Evolutionary conservation across 257 asterid species (phyloP), one percentile per base, ranked within the genome.

Genomic region (Scutellaria baicalensis): DNA sequence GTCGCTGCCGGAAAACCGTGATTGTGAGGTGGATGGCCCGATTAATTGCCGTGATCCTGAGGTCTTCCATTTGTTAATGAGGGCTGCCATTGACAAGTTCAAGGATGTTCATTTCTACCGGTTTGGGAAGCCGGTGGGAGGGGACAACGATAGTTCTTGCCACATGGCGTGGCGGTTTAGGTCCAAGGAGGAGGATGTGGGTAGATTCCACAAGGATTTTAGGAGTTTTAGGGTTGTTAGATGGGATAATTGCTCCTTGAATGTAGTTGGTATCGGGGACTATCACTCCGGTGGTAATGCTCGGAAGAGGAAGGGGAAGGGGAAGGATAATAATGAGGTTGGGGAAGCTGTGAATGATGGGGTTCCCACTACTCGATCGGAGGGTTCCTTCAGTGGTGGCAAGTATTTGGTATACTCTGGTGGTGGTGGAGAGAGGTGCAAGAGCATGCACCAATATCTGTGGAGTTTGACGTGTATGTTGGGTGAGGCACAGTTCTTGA

Each of bases 141-240:
- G 99, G 33, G 73, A 81, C 23, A 81, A 84, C 12, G 85, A 77
- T 20, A 81, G 56, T 18, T 83, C 92, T 16, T 93, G 99, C 72
- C 96, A 93, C 79, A 91, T 93, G 97, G 95, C 96, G 2, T 93
- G 97, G 97, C 73, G 96, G 68, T 93, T 84, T 76, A 84, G 89
- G 88, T 88, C 91, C 0, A 89, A 91, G 64, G 89, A 89, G 52
- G 96, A 87, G 60, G 84, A 93, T 63, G 76, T 78, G 35, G 82
- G 84, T 35, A 74, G 87, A 4, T 72, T 88, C 58, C 80, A 84
- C 61, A 89, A 86, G 78, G 99, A 93, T 76, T 91, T 87, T 48
- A 44, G 97, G 79, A 86, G 81, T 63, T 91, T 91, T 72, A 75
- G 65, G 36, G 68, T 93, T 23, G 69, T 74, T 36, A 76, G 88